Evolutionary conservation across 2,329 filamentous ascomycete species (phyloP).

Genomic region (Xylariomycetidae sp.): DNA sequence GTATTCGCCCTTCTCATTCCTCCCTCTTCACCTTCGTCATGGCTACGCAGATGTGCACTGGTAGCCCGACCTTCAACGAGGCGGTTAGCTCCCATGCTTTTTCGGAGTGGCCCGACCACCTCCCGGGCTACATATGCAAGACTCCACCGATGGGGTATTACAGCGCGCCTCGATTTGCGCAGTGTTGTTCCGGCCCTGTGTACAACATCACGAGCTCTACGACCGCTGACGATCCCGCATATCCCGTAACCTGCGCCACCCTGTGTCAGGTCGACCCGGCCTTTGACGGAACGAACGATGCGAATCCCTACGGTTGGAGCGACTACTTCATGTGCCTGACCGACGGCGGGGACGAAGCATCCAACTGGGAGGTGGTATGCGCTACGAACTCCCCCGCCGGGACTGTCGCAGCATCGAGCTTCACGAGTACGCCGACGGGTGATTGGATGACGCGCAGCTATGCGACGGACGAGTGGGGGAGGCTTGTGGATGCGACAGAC

Average conservation of each 20-base stretch:
- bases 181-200: not conserved
- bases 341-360: not conserved
- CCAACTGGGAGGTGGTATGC: not conserved
- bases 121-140: not conserved
- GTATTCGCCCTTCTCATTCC: too few relatives aligned
- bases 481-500: too few relatives aligned
- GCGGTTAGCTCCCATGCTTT: not conserved
- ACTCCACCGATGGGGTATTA: not conserved
- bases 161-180: not conserved
- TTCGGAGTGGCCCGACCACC: not conserved
- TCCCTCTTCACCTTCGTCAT: too few relatives aligned
- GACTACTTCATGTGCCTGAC: slow-evolving; percentile 1
- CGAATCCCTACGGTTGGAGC: slow-evolving; percentile 1
- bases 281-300: not conserved
- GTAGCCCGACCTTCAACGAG: slow-evolving; percentile 1
- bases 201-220: not conserved
- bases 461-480: too few relatives aligned
- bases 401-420: not conserved
- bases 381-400: not conserved
- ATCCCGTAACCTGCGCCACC: not conserved
- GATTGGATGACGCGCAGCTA: too few relatives aligned
- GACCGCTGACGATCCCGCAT: not conserved
- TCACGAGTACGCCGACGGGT: not conserved
- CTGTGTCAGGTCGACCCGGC: not conserved
- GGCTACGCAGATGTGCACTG: not conserved